A percentile compares a stretch with the other conserved stretches of the same genome.
Evolutionary conservation across 2,329 filamentous ascomycete species (phyloP).

Genomic region (Periconia macrospinosa): DNA sequence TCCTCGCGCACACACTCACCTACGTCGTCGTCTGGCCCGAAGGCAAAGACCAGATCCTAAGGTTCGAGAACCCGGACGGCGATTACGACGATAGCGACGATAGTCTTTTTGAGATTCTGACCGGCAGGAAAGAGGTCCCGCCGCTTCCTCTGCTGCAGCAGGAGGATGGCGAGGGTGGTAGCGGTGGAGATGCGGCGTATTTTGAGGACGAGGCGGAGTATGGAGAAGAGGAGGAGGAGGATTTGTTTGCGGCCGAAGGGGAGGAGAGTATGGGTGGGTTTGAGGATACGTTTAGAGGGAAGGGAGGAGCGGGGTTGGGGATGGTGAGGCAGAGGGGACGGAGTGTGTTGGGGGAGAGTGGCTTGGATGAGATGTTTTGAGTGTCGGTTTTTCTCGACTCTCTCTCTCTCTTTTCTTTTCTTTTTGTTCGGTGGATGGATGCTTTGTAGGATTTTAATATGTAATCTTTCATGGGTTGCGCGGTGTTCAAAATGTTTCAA

Average conservation of each 20-base stretch:
- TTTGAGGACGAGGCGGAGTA: constrained; percentile 17
- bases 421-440: background rate
- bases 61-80: constrained; percentile 33
- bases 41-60: constrained; percentile 40
- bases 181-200: constrained; percentile 7
- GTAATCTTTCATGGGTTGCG: too few relatives aligned
- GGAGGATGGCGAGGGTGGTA: constrained; percentile 1
- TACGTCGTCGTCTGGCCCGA: constrained; percentile 47
- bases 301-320: constrained; percentile 14
- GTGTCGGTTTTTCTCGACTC: background rate
- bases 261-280: constrained; percentile 28
- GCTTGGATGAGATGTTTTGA: constrained; percentile 41
- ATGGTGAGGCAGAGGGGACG: constrained; percentile 8
- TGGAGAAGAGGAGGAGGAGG: constrained; percentile 29
- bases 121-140: constrained; percentile 48
- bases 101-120: constrained; percentile 52
- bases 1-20: constrained; percentile 39
- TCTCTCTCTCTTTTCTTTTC: background rate
- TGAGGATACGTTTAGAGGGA: constrained; percentile 51
- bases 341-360: constrained; percentile 35
- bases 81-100: constrained; percentile 46
- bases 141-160: constrained; percentile 11
- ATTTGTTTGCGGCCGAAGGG: constrained; percentile 24
- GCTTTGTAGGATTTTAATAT: too few relatives aligned
- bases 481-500: too few relatives aligned